Percentiles rank a stretch among this genome's conserved stretches.
phyloP scores from a whole-genome alignment of 345 rosid species.

The Combretum micranthum region DNA sequence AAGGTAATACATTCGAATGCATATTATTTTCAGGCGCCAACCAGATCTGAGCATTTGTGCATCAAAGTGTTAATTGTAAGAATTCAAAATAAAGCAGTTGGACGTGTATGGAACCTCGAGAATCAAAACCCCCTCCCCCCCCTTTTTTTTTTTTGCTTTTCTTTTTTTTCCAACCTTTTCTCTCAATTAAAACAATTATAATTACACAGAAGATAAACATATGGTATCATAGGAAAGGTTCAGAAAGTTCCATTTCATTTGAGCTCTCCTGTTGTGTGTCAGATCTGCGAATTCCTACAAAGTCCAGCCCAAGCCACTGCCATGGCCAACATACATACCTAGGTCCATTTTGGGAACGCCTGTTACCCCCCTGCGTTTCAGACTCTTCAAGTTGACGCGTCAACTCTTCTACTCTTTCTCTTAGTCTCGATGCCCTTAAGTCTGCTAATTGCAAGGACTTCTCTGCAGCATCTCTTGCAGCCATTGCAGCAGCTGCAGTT shows the following conservation, averaged over 20 bases:
- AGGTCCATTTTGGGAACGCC: slow-evolving; percentile 33
- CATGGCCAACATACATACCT: slow-evolving; percentile 97
- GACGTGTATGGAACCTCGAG: no score
- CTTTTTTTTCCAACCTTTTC: background rate
- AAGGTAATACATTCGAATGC: no score
- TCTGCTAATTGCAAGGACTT: slow-evolving; percentile 84
- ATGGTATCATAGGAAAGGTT: slow-evolving; percentile 65
- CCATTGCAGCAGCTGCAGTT: slow-evolving; percentile 94
- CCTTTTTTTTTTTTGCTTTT: no score
- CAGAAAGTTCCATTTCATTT: slow-evolving; percentile 97
- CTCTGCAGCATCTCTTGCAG: slow-evolving; percentile 99
- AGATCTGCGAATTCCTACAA: slow-evolving; percentile 53
- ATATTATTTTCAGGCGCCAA: no score
- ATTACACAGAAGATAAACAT: slow-evolving; percentile 11
- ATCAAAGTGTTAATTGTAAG: no score
- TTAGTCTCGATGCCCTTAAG: slow-evolving; percentile 73
- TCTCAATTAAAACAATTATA: background rate
- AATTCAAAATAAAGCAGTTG: no score
- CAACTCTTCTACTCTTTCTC: slow-evolving; percentile 88
- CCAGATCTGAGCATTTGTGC: no score
- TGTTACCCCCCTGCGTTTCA: slow-evolving; percentile 61
- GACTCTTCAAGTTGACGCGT: slow-evolving; percentile 75
- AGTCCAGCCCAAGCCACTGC: slow-evolving; percentile 96
- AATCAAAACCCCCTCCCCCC: no score
- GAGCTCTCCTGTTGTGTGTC: slow-evolving; percentile 46